Percentiles rank a stretch among this genome's conserved stretches.
Evolutionary conservation across 208 protist genomes (phyloP).

Genomic region (Naegleria lovaniensis): DNA sequence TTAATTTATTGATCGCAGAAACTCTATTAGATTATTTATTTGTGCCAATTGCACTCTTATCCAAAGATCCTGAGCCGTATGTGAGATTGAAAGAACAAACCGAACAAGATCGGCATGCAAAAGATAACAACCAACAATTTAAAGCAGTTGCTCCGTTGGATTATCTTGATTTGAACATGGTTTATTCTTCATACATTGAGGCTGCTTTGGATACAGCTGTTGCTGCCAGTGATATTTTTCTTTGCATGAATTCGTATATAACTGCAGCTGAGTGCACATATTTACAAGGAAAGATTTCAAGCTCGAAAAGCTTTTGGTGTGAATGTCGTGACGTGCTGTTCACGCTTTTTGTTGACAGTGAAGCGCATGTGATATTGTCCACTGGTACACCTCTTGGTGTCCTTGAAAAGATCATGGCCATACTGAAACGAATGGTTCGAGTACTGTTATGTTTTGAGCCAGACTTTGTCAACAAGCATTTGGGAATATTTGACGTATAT

Average conservation of each 20-base stretch:
- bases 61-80: background rate
- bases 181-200: too few species aligned
- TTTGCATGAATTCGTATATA: background rate
- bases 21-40: background rate
- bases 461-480: background rate
- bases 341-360: constrained; percentile 1
- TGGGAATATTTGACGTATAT: background rate
- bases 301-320: background rate
- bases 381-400: background rate
- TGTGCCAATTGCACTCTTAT: background rate
- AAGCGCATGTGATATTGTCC: background rate
- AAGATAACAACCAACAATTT: background rate
- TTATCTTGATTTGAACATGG: too few species aligned
- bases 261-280: background rate
- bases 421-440: background rate
- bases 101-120: background rate
- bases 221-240: background rate
- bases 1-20: background rate
- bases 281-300: background rate
- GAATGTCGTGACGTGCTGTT: constrained; percentile 11
- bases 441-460: background rate
- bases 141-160: background rate
- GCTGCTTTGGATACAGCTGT: background rate
- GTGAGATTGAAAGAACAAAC: background rate
- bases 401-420: background rate